phyloP scores from a whole-genome alignment of 169 alveolate species.

The Babesia gibsoni region DNA sequence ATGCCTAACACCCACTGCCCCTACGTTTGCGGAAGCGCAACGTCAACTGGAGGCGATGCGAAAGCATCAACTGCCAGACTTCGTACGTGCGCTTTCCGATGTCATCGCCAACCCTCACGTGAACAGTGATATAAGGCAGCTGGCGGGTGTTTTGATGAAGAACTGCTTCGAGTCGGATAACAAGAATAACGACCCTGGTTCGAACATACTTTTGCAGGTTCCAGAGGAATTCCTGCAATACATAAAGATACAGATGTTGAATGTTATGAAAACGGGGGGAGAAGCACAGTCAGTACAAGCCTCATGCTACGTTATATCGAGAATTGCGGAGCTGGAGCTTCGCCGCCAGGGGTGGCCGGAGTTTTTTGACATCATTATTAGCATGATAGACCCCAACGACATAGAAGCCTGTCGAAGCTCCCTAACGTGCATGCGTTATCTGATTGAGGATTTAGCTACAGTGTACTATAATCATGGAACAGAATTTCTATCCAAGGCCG shows the following conservation, averaged over 20 bases:
- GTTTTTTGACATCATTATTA: conserved; percentile 75
- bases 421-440: conserved; percentile 74
- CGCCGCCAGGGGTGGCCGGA: conserved; percentile 83
- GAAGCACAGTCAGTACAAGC: conserved; percentile 76
- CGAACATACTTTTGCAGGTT: conserved; percentile 70
- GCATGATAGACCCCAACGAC: conserved; percentile 77
- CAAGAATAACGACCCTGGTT: conserved; percentile 73
- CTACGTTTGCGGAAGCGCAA: conserved; percentile 72
- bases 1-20: conserved; percentile 69
- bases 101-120: conserved; percentile 71
- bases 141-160: conserved; percentile 81
- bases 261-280: conserved; percentile 70
- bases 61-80: conserved; percentile 70
- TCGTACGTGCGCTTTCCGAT: conserved; percentile 69
- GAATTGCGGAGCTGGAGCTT: conserved; percentile 80
- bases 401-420: conserved; percentile 64
- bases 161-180: conserved; percentile 77
- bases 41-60: conserved; percentile 63
- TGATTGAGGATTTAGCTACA: conserved; percentile 81
- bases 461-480: conserved; percentile 68
- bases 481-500: conserved; percentile 66
- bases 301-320: conserved; percentile 82
- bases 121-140: conserved; percentile 72
- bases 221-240: conserved; percentile 69
- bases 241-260: conserved; percentile 67